Evolutionary conservation across 805 yeast species (phyloP).

Genomic region (Yamadazyma akitaensis): DNA sequence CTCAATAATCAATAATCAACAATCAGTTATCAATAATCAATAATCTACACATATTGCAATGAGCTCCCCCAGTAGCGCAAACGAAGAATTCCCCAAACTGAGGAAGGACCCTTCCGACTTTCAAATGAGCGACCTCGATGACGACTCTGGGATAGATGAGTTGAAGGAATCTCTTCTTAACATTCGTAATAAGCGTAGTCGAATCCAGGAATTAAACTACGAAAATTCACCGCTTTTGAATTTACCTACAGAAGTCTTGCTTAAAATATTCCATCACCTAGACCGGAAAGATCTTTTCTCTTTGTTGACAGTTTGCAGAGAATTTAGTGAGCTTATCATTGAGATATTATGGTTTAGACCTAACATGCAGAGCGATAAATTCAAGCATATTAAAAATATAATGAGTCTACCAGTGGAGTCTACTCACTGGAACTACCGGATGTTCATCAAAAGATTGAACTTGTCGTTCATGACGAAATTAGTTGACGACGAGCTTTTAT

Average conservation of each 20-base stretch:
- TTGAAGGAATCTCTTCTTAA: constrained; percentile 30
- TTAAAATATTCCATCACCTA: constrained; percentile 63
- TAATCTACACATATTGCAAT: constrained; percentile 3
- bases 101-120: constrained; percentile 2
- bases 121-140: constrained; percentile 20
- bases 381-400: constrained; percentile 53
- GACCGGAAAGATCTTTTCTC: constrained; percentile 60
- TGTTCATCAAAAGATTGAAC: constrained; percentile 74
- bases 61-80: constrained; percentile 15
- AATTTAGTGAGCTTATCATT: constrained; percentile 74
- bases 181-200: constrained; percentile 23
- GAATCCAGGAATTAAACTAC: constrained; percentile 22
- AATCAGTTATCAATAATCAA: not conserved
- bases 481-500: constrained; percentile 62
- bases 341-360: constrained; percentile 91
- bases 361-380: constrained; percentile 48
- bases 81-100: constrained; percentile 5
- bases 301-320: constrained; percentile 68
- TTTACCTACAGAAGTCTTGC: constrained; percentile 59
- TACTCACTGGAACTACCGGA: constrained; percentile 65
- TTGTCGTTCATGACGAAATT: constrained; percentile 67
- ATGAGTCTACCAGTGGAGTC: constrained; percentile 44
- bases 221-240: constrained; percentile 40
- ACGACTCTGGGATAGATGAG: constrained; percentile 30
- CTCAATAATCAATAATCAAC: not conserved